These are phyloP conservation scores for Lodderomyces oxycetoniae DNA, from an alignment of 1,139 yeast species.

Conservation along the genomic window DNA sequence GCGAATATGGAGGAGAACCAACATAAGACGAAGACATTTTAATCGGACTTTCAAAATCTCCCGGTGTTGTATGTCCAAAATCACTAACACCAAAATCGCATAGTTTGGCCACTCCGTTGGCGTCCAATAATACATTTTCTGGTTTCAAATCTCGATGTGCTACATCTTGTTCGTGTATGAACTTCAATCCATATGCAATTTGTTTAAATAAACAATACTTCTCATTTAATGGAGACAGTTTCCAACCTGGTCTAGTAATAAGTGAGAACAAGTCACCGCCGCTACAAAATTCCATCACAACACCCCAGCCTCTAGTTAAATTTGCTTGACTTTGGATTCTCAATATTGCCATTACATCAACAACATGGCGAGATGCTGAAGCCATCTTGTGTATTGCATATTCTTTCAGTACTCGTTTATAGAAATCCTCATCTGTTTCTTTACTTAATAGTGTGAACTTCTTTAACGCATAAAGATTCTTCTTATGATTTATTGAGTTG, in stretches of 20 bases:
- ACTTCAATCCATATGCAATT: slow-evolving; percentile 47
- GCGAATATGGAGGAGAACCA: slow-evolving; percentile 77
- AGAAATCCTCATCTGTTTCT: slow-evolving; percentile 64
- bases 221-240: slow-evolving; percentile 40
- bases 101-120: slow-evolving; percentile 57
- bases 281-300: slow-evolving; percentile 59
- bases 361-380: slow-evolving; percentile 52
- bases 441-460: slow-evolving; percentile 56
- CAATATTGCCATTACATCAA: slow-evolving; percentile 51
- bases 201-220: slow-evolving; percentile 62
- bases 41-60: slow-evolving; percentile 47
- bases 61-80: slow-evolving; percentile 54
- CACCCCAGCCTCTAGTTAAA: slow-evolving; percentile 71
- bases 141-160: slow-evolving; percentile 67
- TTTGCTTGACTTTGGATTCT: slow-evolving; percentile 53
- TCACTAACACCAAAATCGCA: slow-evolving; percentile 78
- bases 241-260: slow-evolving; percentile 47
- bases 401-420: slow-evolving; percentile 60
- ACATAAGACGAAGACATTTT: slow-evolving; percentile 47
- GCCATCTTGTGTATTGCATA: slow-evolving; percentile 54
- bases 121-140: slow-evolving; percentile 54
- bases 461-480: slow-evolving; percentile 53
- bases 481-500: slow-evolving; percentile 37
- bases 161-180: slow-evolving; percentile 52
- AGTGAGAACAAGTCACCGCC: slow-evolving; percentile 51